Percentiles rank a stretch among this genome's conserved stretches.
These are phyloP conservation scores for Lithohypha guttulata DNA, from an alignment of 2,329 filamentous ascomycete species.

Conservation along the genomic window DNA sequence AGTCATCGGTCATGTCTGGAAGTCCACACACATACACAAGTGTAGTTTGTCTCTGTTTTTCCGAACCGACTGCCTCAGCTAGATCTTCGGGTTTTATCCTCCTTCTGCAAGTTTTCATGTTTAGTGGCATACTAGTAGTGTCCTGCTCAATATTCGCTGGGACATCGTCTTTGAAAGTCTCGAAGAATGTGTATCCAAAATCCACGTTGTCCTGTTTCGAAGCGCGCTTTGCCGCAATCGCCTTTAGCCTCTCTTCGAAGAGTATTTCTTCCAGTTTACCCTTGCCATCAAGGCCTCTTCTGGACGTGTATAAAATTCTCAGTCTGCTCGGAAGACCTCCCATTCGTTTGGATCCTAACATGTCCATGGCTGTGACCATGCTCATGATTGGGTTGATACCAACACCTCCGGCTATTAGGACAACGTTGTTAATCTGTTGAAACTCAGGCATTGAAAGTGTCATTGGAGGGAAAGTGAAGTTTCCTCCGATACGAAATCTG, in stretches of 20 bases:
- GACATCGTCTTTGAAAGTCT: conserved; percentile 27
- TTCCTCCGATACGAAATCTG: conserved; percentile 63
- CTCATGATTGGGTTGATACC: conserved; percentile 53
- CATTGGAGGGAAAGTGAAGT: conserved; percentile 66
- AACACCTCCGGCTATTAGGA: conserved; percentile 72
- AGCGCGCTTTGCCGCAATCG: conserved; percentile 29
- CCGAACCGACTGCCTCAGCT: conserved; percentile 23
- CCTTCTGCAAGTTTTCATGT: conserved; percentile 24
- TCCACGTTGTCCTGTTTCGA: conserved; percentile 24
- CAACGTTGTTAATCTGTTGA: conserved; percentile 43
- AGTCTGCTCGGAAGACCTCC: conserved; percentile 13
- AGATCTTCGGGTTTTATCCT: conserved; percentile 32
- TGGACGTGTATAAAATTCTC: conserved; percentile 18
- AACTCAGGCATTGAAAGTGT: conserved; percentile 29
- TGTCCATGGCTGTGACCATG: conserved; percentile 21
- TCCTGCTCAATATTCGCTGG: background rate
- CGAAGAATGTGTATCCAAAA: conserved; percentile 39
- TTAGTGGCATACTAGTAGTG: background rate
- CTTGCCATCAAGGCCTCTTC: conserved; percentile 9
- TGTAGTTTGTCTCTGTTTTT: conserved; percentile 30
- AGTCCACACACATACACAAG: conserved; percentile 60
- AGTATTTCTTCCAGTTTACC: conserved; percentile 32
- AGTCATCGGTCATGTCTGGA: conserved; percentile 57
- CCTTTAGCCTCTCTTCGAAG: conserved; percentile 41
- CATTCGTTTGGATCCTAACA: conserved; percentile 10